These are phyloP conservation scores for Diophrys appendiculata DNA, from an alignment of 73 alveolate species.

Conservation along the genomic window DNA sequence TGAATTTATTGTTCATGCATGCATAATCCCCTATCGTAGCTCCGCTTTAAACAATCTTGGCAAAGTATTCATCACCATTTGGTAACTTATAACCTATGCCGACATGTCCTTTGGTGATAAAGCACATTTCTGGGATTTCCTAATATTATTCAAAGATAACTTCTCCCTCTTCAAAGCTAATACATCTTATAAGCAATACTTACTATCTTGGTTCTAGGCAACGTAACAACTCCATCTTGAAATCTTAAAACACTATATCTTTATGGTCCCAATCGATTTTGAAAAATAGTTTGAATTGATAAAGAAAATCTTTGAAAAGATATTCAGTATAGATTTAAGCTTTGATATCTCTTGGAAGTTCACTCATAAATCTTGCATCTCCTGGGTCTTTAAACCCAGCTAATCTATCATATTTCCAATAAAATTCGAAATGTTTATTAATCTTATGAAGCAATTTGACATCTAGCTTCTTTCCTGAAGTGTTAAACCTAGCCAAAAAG, in stretches of 20 bases:
- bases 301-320: slow-evolving; percentile 38
- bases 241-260: background rate
- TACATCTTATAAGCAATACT: too few relatives aligned
- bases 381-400: slow-evolving; percentile 38
- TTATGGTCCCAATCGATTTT: slow-evolving; percentile 15
- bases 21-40: slow-evolving; percentile 5
- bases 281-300: slow-evolving; percentile 31
- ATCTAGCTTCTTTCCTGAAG: slow-evolving; percentile 53
- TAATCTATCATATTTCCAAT: slow-evolving; percentile 36
- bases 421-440: slow-evolving; percentile 49
- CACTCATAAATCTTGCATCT: slow-evolving; percentile 33
- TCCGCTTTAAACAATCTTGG: background rate
- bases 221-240: background rate
- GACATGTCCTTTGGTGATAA: slow-evolving; percentile 80
- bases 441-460: slow-evolving; percentile 35
- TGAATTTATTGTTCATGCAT: slow-evolving; percentile 20
- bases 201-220: slow-evolving; percentile 5
- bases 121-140: slow-evolving; percentile 59
- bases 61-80: background rate
- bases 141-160: slow-evolving; percentile 73
- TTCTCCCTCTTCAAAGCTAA: slow-evolving; percentile 9
- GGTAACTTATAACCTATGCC: slow-evolving; percentile 54
- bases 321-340: slow-evolving; percentile 32
- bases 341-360: slow-evolving; percentile 33
- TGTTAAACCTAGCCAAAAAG: slow-evolving; percentile 64